These are phyloP conservation scores for Escallonia rubra DNA, from an alignment of 129 eudicot genomes.

Conservation along the genomic window DNA sequence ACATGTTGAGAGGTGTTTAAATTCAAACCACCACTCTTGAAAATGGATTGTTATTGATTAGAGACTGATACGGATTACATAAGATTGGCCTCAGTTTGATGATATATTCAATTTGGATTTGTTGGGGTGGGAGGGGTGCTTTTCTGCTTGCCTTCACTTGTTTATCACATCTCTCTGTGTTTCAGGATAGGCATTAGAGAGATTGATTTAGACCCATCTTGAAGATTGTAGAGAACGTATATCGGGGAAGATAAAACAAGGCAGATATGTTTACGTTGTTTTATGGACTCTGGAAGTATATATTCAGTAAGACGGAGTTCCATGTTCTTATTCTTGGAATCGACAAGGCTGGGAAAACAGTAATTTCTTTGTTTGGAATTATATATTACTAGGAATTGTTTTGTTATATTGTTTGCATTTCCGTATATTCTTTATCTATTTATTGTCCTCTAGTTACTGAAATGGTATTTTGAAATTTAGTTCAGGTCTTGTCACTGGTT, in stretches of 20 bases:
- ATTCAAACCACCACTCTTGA: no score
- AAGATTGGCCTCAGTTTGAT: no score
- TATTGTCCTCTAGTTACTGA: no score
- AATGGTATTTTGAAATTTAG: no score
- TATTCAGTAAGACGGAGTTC: constrained; percentile 92
- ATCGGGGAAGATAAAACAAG: constrained; percentile 10
- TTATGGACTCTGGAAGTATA: constrained; percentile 90
- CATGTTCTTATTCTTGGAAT: constrained; percentile 98
- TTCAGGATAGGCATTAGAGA: constrained; percentile 25
- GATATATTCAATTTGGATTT: no score
- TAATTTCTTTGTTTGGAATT: constrained; percentile 21
- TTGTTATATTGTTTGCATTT: no score
- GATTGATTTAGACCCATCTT: constrained; percentile 14
- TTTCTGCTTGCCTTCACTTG: neutral
- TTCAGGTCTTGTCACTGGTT: no score
- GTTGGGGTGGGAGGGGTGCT: neutral
- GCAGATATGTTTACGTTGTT: constrained; percentile 79
- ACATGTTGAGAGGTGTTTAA: no score
- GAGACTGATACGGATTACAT: no score
- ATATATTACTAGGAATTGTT: no score
- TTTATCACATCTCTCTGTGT: neutral
- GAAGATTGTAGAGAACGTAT: constrained; percentile 22
- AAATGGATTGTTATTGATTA: no score
- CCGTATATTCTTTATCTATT: no score
- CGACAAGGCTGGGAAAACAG: constrained; percentile 98